A percentile compares a stretch with the other conserved stretches of the same genome.
Conservation (phyloP, 2,329 filamentous ascomycete genomes). For the Parascedosporium putredinis region DNA sequence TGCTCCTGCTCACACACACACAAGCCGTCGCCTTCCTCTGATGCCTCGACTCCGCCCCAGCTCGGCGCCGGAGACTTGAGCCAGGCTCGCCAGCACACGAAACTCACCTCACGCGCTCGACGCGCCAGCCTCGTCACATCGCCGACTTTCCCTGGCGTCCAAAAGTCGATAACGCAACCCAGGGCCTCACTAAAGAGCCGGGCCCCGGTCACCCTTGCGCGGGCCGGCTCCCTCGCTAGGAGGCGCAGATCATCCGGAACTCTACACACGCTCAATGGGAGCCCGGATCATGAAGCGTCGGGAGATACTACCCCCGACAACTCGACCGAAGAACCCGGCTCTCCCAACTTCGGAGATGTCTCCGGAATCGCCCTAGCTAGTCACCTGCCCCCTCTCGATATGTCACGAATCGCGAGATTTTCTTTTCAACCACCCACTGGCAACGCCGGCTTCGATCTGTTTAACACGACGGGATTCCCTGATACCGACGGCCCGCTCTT, state of each 20-base stretch:
- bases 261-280: background rate
- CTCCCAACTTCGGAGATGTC: constrained; percentile 42
- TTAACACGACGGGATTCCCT: constrained; percentile 34
- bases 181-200: background rate
- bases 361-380: constrained; percentile 41
- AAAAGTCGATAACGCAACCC: background rate
- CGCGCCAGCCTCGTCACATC: constrained; percentile 54
- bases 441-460: constrained; percentile 40
- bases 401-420: constrained; percentile 42
- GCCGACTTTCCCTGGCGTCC: background rate
- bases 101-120: constrained; percentile 36
- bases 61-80: constrained; percentile 46
- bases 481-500: constrained; percentile 48
- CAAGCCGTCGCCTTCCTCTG: constrained; percentile 51
- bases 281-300: background rate
- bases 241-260: background rate
- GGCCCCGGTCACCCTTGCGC: background rate
- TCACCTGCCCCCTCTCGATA: constrained; percentile 38
- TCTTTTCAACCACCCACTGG: constrained; percentile 31
- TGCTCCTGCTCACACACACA: constrained; percentile 53
- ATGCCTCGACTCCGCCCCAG: constrained; percentile 46
- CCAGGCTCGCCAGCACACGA: constrained; percentile 21
- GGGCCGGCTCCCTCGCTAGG: background rate
- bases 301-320: constrained; percentile 5
- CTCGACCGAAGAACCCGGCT: constrained; percentile 36